A percentile compares a stretch with the other conserved stretches of the same genome.
phyloP scores from a whole-genome alignment of 2,329 filamentous ascomycete species.

The Penicillium polonicum region DNA sequence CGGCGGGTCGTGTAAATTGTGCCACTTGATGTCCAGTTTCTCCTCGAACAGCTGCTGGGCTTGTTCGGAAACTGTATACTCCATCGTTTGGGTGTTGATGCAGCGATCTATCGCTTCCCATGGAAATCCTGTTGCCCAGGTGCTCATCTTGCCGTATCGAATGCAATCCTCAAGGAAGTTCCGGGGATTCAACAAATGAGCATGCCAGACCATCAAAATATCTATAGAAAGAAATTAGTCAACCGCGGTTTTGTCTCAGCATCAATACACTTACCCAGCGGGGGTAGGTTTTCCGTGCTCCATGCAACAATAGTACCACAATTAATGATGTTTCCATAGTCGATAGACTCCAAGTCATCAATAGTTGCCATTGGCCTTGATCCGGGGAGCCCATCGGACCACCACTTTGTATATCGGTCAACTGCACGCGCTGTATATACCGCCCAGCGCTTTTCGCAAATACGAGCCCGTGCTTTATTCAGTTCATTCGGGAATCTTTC shows the following conservation, averaged over 20 bases:
- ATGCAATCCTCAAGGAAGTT: constrained; percentile 25
- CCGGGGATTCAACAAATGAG: constrained; percentile 25
- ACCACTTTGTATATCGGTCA: constrained; percentile 66
- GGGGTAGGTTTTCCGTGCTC: constrained; percentile 19
- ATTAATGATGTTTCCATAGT: constrained; percentile 15
- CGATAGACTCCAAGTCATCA: constrained; percentile 3
- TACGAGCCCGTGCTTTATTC: constrained; percentile 49
- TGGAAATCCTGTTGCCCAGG: constrained; percentile 24
- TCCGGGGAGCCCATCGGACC: constrained; percentile 16
- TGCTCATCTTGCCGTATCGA: constrained; percentile 24
- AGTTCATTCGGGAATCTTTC: constrained; percentile 36
- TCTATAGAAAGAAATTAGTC: constrained; percentile 14
- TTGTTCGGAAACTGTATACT: constrained; percentile 14
- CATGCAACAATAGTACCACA: constrained; percentile 15
- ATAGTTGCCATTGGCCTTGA: constrained; percentile 15
- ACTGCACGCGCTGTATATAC: constrained; percentile 67
- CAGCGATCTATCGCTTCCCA: constrained; percentile 19
- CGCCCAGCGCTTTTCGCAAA: constrained; percentile 70
- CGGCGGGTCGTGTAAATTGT: constrained; percentile 54
- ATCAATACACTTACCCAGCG: constrained; percentile 18
- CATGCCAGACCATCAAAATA: constrained; percentile 27
- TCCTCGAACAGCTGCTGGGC: constrained; percentile 20
- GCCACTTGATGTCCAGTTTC: constrained; percentile 51
- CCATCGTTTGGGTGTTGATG: constrained; percentile 21
- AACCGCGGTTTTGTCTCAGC: neutral